Evolutionary conservation across 1,284 basidiomycete genomes (phyloP).

Genomic region (Leccinum fallax): DNA sequence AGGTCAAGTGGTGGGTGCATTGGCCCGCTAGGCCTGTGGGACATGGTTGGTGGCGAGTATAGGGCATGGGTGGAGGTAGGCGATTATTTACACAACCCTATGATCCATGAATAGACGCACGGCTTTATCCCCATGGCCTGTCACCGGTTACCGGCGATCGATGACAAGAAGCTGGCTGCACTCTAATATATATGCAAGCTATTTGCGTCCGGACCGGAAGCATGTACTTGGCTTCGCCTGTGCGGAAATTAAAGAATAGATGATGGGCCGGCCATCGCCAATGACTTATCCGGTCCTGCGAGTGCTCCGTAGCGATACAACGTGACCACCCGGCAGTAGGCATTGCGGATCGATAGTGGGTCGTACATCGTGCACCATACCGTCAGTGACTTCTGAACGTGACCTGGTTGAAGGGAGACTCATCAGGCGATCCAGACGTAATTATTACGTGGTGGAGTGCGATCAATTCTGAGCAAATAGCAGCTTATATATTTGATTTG

Average conservation of each 20-base stretch:
- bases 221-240: not conserved
- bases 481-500: not conserved
- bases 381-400: not conserved
- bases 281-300: not conserved
- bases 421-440: not conserved
- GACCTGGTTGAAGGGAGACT: not conserved
- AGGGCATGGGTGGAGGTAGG: not conserved
- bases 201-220: not conserved
- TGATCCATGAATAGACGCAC: conserved; percentile 5
- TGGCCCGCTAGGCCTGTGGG: conserved; percentile 12
- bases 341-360: not conserved
- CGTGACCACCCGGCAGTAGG: not conserved
- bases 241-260: not conserved
- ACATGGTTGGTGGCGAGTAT: conserved; percentile 12
- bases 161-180: not conserved
- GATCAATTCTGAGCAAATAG: not conserved
- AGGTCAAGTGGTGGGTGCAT: not conserved
- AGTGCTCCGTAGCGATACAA: not conserved
- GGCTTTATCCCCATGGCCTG: not conserved
- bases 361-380: not conserved
- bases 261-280: not conserved
- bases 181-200: not conserved
- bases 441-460: not conserved
- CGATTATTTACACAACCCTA: conserved; percentile 9
- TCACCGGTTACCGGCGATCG: not conserved